Conservation (phyloP, 2,329 filamentous ascomycete genomes). For the Penicillium capsulatum region DNA sequence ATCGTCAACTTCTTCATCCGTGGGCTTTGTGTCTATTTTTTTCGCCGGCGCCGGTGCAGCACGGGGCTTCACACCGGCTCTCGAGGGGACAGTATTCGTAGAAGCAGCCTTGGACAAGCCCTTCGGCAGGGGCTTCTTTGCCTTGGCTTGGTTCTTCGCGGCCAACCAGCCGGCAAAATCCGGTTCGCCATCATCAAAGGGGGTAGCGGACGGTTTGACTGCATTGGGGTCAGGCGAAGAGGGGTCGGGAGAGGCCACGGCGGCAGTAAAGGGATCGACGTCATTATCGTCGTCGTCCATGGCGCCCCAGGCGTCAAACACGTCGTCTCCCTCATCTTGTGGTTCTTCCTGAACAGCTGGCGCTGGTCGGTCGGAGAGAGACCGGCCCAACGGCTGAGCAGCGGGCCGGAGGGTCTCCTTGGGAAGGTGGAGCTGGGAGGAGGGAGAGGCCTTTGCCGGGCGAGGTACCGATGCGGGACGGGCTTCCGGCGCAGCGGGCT, state of each 20-base stretch:
- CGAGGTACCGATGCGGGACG: conserved; percentile 51
- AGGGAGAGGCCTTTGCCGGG: conserved; percentile 31
- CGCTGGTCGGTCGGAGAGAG: conserved; percentile 40
- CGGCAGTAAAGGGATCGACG: conserved; percentile 37
- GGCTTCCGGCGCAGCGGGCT: conserved; percentile 42
- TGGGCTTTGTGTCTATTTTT: conserved; percentile 65
- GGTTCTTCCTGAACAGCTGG: conserved; percentile 46
- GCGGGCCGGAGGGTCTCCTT: conserved; percentile 24
- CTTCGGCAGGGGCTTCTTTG: conserved; percentile 72
- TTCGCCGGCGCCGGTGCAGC: conserved; percentile 50
- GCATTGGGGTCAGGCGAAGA: conserved; percentile 27
- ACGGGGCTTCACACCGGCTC: conserved; percentile 46
- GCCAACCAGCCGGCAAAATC: conserved; percentile 96
- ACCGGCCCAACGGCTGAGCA: conserved; percentile 32
- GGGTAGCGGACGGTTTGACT: conserved; percentile 39
- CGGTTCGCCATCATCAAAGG: conserved; percentile 82
- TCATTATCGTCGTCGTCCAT: conserved; percentile 54
- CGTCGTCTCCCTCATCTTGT: conserved; percentile 53
- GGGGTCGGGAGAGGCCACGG: conserved; percentile 26
- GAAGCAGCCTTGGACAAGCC: conserved; percentile 63
- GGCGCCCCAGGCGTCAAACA: conserved; percentile 70
- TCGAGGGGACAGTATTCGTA: conserved; percentile 32
- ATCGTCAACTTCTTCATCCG: conserved; percentile 42
- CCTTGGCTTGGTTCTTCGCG: conserved; percentile 74
- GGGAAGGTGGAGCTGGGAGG: conserved; percentile 19